Conservation (phyloP, 2,329 filamentous ascomycete species). For the Curvularia verruculosa region DNA sequence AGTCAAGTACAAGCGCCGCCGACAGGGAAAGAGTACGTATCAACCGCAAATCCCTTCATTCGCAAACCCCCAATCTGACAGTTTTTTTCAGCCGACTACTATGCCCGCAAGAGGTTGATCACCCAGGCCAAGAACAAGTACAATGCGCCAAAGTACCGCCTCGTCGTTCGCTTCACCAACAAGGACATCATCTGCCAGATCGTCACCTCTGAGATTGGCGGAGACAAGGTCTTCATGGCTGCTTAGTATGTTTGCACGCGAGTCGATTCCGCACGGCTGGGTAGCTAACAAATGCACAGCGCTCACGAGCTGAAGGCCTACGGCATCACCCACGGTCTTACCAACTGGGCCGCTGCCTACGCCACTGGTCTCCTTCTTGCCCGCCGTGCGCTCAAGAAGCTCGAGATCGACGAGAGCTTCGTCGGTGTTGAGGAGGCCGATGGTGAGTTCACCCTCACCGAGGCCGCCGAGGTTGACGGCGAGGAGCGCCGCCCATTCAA, state of each 20-base stretch:
- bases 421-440: conserved; percentile 94
- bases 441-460: conserved; percentile 94
- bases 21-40: conserved; percentile 94
- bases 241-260: conserved; percentile 33
- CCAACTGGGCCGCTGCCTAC: conserved; percentile 99
- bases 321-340: conserved; percentile 96
- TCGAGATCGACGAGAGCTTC: conserved; percentile 92
- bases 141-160: conserved; percentile 99
- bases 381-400: conserved; percentile 96
- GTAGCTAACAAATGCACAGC: conserved; percentile 38
- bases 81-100: conserved; percentile 81
- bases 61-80: conserved; percentile 61
- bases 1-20: conserved; percentile 99
- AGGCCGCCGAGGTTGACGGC: conserved; percentile 90
- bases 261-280: background rate
- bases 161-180: conserved; percentile 99
- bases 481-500: conserved; percentile 97
- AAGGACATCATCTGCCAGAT: conserved; percentile 99
- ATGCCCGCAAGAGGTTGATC: conserved; percentile 98
- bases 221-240: conserved; percentile 88
- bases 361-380: conserved; percentile 95
- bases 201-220: conserved; percentile 91
- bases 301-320: conserved; percentile 97
- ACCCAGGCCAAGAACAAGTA: conserved; percentile 99
- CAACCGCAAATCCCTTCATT: background rate